Conservation (phyloP, 495 filamentous ascomycete species). For the Margaritispora aquatica region DNA sequence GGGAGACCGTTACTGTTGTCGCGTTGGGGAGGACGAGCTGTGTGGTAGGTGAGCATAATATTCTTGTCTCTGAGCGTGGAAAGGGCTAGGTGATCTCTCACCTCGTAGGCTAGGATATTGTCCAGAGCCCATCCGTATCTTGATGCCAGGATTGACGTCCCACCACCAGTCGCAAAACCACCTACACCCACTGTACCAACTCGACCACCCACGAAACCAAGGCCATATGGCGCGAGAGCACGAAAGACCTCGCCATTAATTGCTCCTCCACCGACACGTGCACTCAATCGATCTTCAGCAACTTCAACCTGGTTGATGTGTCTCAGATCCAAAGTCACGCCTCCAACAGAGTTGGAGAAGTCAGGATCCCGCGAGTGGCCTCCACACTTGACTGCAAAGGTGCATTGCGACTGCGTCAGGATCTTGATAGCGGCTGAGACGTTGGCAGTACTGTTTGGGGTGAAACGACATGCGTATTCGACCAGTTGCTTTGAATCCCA, state of each 20-base stretch:
- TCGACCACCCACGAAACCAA: slow-evolving; percentile 46
- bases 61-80: neutral
- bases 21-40: neutral
- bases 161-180: slow-evolving; percentile 44
- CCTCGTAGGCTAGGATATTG: neutral
- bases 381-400: slow-evolving; percentile 30
- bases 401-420: slow-evolving; percentile 21
- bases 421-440: slow-evolving; percentile 28
- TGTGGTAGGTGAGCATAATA: too few species aligned
- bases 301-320: slow-evolving; percentile 26
- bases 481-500: too few species aligned
- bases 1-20: neutral
- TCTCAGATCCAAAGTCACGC: slow-evolving; percentile 28
- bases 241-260: slow-evolving; percentile 44
- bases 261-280: slow-evolving; percentile 31
- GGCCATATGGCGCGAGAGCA: slow-evolving; percentile 30
- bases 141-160: neutral
- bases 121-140: neutral
- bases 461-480: slow-evolving; percentile 41
- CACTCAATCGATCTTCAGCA: slow-evolving; percentile 20
- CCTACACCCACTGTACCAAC: slow-evolving; percentile 46
- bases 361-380: slow-evolving; percentile 26
- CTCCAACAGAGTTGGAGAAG: slow-evolving; percentile 25
- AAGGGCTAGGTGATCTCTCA: neutral
- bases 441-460: slow-evolving; percentile 26